phyloP scores from a whole-genome alignment of 2,329 filamentous ascomycete species.

The Epichloe gansuensis region DNA sequence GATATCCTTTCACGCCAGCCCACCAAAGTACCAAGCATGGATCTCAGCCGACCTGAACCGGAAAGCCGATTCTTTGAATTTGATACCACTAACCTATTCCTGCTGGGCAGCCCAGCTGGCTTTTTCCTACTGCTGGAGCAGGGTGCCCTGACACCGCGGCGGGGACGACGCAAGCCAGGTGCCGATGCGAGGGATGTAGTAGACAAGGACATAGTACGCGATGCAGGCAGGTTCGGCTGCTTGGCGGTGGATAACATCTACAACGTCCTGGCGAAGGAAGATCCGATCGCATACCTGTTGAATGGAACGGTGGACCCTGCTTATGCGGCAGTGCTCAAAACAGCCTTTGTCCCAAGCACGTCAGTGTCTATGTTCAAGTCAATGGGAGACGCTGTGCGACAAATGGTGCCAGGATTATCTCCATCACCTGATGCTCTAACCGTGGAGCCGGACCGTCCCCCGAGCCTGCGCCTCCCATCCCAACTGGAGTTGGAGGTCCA shows the following conservation, averaged over 20 bases:
- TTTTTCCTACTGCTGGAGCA: slow-evolving; percentile 86
- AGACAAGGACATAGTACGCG: slow-evolving; percentile 53
- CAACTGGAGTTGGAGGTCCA: slow-evolving; percentile 89
- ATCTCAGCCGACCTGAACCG: slow-evolving; percentile 26
- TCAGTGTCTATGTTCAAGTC: slow-evolving; percentile 52
- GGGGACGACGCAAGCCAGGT: slow-evolving; percentile 62
- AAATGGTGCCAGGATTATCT: slow-evolving; percentile 43
- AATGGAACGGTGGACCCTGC: slow-evolving; percentile 78
- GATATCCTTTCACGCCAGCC: slow-evolving; percentile 87
- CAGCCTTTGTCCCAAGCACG: slow-evolving; percentile 65
- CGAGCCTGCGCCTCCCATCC: slow-evolving; percentile 38
- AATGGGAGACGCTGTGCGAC: slow-evolving; percentile 48
- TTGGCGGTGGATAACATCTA: slow-evolving; percentile 92
- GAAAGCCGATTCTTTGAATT: slow-evolving; percentile 67
- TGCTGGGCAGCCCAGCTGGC: slow-evolving; percentile 78
- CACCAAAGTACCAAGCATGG: slow-evolving; percentile 46
- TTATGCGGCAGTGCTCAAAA: slow-evolving; percentile 65
- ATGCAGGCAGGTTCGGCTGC: slow-evolving; percentile 72
- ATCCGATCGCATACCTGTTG: slow-evolving; percentile 78
- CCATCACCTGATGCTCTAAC: slow-evolving; percentile 17
- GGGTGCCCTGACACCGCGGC: slow-evolving; percentile 57
- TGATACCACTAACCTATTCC: slow-evolving; percentile 77
- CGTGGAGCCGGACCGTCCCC: slow-evolving; percentile 23
- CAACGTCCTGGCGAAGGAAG: slow-evolving; percentile 64
- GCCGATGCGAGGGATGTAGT: slow-evolving; percentile 49